phyloP scores from a whole-genome alignment of 345 rosid genomes.

The Rhizophora mangle region DNA sequence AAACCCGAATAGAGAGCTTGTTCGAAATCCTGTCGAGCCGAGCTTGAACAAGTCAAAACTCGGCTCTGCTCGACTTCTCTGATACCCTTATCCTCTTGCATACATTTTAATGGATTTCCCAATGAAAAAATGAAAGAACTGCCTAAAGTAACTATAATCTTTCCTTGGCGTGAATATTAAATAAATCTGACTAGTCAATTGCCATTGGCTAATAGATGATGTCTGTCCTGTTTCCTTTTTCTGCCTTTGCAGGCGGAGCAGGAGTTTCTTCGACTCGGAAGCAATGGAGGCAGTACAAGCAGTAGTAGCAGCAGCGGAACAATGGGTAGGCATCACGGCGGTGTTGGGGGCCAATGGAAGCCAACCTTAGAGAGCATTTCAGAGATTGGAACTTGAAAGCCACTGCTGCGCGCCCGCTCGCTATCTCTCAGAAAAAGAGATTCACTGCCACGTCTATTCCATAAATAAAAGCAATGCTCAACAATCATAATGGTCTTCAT shows the following conservation, averaged over 20 bases:
- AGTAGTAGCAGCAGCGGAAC: conserved; percentile 21
- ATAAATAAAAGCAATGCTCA: background rate
- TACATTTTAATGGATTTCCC: no score
- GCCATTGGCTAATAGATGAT: no score
- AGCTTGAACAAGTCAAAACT: no score
- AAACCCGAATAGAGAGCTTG: no score
- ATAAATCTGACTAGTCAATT: conserved; percentile 4
- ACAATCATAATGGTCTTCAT: background rate
- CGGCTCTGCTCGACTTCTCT: no score
- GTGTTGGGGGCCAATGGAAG: conserved; percentile 62
- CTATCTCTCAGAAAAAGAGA: no score
- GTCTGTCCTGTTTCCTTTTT: background rate
- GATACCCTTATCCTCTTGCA: no score
- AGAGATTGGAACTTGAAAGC: conserved; percentile 49
- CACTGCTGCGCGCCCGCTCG: background rate
- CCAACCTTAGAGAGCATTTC: conserved; percentile 88
- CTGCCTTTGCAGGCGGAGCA: conserved; percentile 27
- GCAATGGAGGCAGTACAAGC: conserved; percentile 24
- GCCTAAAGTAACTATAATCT: background rate
- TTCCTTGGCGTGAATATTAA: background rate
- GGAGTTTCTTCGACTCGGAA: conserved; percentile 26
- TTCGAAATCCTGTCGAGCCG: no score
- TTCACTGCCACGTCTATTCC: background rate
- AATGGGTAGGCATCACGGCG: conserved; percentile 31
- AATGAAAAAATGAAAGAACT: background rate